Evolutionary conservation across 73 alveolate species (phyloP), one percentile per base, ranked within the genome.

Genomic region (Durusdinium trenchii): DNA sequence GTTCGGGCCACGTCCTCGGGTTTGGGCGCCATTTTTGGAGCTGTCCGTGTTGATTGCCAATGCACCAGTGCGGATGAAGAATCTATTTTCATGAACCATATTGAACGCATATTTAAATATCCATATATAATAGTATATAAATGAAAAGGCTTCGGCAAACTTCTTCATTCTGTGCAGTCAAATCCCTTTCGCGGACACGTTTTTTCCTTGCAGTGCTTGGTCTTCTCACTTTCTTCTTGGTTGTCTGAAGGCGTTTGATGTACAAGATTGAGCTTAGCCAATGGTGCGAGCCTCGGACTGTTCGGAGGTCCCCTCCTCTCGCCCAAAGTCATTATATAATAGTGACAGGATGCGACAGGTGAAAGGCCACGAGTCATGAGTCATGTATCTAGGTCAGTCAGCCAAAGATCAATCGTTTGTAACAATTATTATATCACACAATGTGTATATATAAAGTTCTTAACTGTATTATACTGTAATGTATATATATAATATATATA

Each of bases 191-290:
- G n/a, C n/a, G n/a, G n/a, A 54, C 20, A 12, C 64, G 64, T 9
- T 9, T 54, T 20, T 54, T 9, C 20, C 42, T n/a, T 1, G 18
- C 81, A 3, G 18, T 1, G 42, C 18, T 26, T 18, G 6, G 45
- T 67, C 81, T 9, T 26, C 42, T 28, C 38, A 28, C 9, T 30
- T 71, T n/a, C 48, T 23, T 36, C 14, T 18, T 48, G 5, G 3
- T 38, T 3, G 62, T 38, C 43, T 36, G 30, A 16, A 91, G 98
- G 98, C 98, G 98, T 36, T 78, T 91, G 73, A 91, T 91, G 98
- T 91, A 91, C 98, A 91, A 91, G 45, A 91, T 91, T 40, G 98
- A 91, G 89, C 98, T 91, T 23, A 91, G 98, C 60, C 98, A 91
- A 42, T 91, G 98, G 98, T 89, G 5, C 45, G 90, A 52, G 76